Evolutionary conservation across 192 early-diverging fungal genomes (phyloP).

Genomic region (Pilobolus umbonatus): DNA sequence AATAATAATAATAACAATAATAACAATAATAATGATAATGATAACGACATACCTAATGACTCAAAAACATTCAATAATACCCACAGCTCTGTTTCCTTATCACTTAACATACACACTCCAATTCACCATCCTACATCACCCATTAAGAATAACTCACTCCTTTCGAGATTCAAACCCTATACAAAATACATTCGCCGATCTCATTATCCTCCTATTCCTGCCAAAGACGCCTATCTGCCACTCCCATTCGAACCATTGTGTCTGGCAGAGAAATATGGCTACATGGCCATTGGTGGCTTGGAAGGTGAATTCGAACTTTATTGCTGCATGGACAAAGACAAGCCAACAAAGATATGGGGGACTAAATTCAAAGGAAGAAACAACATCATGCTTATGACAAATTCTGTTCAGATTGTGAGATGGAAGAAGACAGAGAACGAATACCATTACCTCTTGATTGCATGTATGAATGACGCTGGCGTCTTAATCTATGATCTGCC

Average conservation of each 20-base stretch:
- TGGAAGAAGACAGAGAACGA: conserved; percentile 1
- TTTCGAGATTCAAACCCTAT: conserved; percentile 9
- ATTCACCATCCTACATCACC: too few relatives aligned
- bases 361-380: conserved; percentile 29
- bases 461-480: conserved; percentile 33
- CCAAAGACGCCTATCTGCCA: conserved; percentile 18
- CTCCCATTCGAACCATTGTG: conserved; percentile 41
- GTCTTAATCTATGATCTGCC: conserved; percentile 29
- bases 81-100: too few relatives aligned
- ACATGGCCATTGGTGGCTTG: conserved; percentile 38
- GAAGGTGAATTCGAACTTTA: conserved; percentile 38
- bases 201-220: conserved; percentile 6
- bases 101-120: too few relatives aligned
- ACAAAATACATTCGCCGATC: conserved; percentile 26
- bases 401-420: conserved; percentile 28
- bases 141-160: too few relatives aligned
- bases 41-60: too few relatives aligned
- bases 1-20: too few relatives aligned
- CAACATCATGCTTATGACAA: conserved; percentile 26
- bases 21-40: too few relatives aligned
- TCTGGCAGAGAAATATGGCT: conserved; percentile 41
- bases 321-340: conserved; percentile 30
- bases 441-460: conserved; percentile 19
- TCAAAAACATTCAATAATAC: too few relatives aligned
- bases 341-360: conserved; percentile 31